Conservation (phyloP, 2,329 filamentous ascomycete species). For the Ophiostoma pallidulum region DNA sequence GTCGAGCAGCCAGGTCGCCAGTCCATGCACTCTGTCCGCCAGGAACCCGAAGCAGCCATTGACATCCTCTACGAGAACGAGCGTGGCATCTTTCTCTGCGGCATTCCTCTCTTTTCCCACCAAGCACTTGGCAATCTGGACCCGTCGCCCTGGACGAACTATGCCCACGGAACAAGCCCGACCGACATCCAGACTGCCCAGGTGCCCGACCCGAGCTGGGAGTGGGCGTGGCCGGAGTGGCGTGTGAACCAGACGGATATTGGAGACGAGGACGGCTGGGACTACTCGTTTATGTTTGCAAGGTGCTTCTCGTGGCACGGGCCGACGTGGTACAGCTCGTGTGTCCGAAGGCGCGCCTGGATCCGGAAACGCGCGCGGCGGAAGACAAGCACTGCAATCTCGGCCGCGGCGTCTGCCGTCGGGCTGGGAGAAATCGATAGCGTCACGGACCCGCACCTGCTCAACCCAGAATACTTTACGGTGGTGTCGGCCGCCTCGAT, state of each 20-base stretch:
- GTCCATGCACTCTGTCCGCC: slow-evolving; percentile 5
- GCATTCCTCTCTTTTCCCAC: slow-evolving; percentile 78
- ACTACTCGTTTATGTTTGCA: slow-evolving; percentile 84
- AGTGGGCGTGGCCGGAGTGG: slow-evolving; percentile 70
- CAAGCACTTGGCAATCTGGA: slow-evolving; percentile 80
- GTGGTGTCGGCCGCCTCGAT: slow-evolving; percentile 49
- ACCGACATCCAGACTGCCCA: slow-evolving; percentile 75
- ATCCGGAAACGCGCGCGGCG: slow-evolving; percentile 64
- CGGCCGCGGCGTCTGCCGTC: slow-evolving; percentile 1
- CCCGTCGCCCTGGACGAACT: slow-evolving; percentile 77
- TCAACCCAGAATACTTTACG: slow-evolving; percentile 72
- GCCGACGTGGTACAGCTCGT: slow-evolving; percentile 87
- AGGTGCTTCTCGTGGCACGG: slow-evolving; percentile 75
- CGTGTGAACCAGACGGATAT: slow-evolving; percentile 56
- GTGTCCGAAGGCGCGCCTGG: slow-evolving; percentile 85
- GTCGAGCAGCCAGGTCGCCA: neutral
- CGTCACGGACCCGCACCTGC: slow-evolving; percentile 49
- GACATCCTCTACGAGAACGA: slow-evolving; percentile 96
- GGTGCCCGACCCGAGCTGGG: slow-evolving; percentile 89
- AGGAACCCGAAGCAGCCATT: slow-evolving; percentile 44
- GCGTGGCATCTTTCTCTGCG: slow-evolving; percentile 80
- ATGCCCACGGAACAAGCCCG: slow-evolving; percentile 48
- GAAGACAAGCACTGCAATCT: slow-evolving; percentile 15
- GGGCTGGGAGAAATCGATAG: slow-evolving; percentile 27
- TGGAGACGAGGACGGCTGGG: slow-evolving; percentile 83